Evolutionary conservation across 2,329 filamentous ascomycete genomes (phyloP).

Genomic region (Nothophaeocryptopus gaeumannii): DNA sequence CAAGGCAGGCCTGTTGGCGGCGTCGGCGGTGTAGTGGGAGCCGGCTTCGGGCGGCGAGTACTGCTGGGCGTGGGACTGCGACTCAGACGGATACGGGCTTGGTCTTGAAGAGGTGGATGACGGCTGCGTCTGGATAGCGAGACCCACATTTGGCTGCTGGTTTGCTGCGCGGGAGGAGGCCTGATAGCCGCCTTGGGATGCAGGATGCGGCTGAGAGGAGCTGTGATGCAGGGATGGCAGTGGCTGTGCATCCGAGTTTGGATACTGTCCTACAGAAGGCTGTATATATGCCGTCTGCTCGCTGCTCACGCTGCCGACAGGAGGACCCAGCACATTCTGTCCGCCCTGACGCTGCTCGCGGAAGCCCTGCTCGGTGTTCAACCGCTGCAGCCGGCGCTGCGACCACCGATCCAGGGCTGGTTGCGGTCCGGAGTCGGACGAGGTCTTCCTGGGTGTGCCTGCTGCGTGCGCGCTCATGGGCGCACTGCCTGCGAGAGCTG

Average conservation of each 20-base stretch:
- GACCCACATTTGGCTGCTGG: constrained; percentile 25
- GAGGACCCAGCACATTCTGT: constrained; percentile 23
- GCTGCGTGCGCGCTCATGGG: constrained; percentile 31
- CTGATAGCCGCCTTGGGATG: constrained; percentile 27
- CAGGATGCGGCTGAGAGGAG: constrained; percentile 28
- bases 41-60: constrained; percentile 24
- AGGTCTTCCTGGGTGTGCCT: constrained; percentile 30
- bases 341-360: constrained; percentile 37
- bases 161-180: constrained; percentile 22
- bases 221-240: constrained; percentile 30
- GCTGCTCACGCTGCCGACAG: constrained; percentile 18
- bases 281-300: constrained; percentile 16
- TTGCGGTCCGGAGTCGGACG: constrained; percentile 33
- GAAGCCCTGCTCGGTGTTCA: constrained; percentile 40
- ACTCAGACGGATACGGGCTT: too few species aligned
- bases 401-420: constrained; percentile 36
- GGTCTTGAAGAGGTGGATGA: constrained; percentile 14
- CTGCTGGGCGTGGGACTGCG: constrained; percentile 10
- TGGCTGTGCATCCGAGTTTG: constrained; percentile 27
- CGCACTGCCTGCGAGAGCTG: constrained; percentile 9
- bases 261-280: constrained; percentile 12
- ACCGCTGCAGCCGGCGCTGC: constrained; percentile 38
- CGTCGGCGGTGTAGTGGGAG: constrained; percentile 25
- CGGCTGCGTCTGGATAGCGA: constrained; percentile 26
- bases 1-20: constrained; percentile 22